These are phyloP conservation scores for Epichloe bromicola DNA, from an alignment of 2,329 filamentous ascomycete genomes.

Conservation along the genomic window DNA sequence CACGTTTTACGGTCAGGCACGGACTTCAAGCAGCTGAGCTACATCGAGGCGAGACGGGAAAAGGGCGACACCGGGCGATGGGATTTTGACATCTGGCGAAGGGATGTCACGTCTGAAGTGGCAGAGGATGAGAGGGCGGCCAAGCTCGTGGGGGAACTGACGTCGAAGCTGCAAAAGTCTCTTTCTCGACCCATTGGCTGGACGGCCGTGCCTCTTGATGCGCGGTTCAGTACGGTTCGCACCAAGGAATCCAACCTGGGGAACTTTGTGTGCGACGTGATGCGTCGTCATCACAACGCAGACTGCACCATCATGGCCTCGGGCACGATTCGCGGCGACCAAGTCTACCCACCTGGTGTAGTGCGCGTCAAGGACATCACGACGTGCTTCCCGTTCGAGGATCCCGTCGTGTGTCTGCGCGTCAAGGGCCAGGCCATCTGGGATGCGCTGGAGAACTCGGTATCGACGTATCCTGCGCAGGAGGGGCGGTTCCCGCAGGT, in stretches of 20 bases:
- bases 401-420: conserved; percentile 68
- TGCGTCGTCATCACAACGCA: conserved; percentile 68
- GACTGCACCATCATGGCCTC: conserved; percentile 78
- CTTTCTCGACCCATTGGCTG: conserved; percentile 75
- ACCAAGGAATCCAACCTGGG: conserved; percentile 69
- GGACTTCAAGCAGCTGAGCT: conserved; percentile 87
- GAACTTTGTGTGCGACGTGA: conserved; percentile 86
- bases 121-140: conserved; percentile 48
- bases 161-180: conserved; percentile 59
- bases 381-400: conserved; percentile 85
- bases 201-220: conserved; percentile 70
- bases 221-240: conserved; percentile 73
- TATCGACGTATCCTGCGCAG: conserved; percentile 67
- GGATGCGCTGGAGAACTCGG: conserved; percentile 73
- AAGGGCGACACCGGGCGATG: conserved; percentile 37
- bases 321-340: conserved; percentile 77
- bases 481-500: conserved; percentile 81
- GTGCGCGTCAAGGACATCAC: conserved; percentile 71
- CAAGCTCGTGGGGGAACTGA: conserved; percentile 51
- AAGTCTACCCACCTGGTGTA: conserved; percentile 73
- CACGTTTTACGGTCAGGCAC: conserved; percentile 80
- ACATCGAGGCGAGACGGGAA: conserved; percentile 62
- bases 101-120: conserved; percentile 60
- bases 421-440: conserved; percentile 59
- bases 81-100: conserved; percentile 65